phyloP scores from a whole-genome alignment of 768 basidiomycete genomes.

The Nevesoporus exiguus region DNA sequence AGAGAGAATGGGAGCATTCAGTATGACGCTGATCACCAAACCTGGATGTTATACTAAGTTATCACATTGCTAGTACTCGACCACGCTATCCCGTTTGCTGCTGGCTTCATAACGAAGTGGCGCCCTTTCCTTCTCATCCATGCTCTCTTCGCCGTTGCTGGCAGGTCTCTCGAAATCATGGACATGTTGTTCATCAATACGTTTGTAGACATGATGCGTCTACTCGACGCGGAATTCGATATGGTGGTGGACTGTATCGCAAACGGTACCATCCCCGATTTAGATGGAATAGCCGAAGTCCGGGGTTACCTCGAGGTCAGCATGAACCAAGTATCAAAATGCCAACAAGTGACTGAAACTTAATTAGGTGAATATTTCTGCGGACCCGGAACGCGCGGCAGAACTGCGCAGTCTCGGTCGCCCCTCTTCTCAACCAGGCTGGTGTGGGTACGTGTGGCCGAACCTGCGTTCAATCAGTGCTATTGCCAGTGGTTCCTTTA shows the following conservation, averaged over 20 bases:
- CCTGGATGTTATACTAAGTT: too few relatives aligned
- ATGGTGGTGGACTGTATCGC: slow-evolving; percentile 11
- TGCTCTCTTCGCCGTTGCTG: too few relatives aligned
- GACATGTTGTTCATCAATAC: slow-evolving; percentile 4
- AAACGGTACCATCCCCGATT: slow-evolving; percentile 8
- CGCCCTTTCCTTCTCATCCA: too few relatives aligned
- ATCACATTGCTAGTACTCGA: too few relatives aligned
- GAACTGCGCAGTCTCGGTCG: slow-evolving; percentile 13
- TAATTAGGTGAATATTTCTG: not conserved
- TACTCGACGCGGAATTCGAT: slow-evolving; percentile 10
- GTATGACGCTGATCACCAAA: too few relatives aligned
- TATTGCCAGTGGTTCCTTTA: slow-evolving; percentile 10
- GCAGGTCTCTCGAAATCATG: slow-evolving; percentile 4
- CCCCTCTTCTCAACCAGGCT: slow-evolving; percentile 8
- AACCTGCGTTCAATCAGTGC: slow-evolving; percentile 4
- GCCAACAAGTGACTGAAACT: not conserved
- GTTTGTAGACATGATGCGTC: slow-evolving; percentile 10
- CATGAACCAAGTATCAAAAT: not conserved
- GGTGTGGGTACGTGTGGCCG: slow-evolving; percentile 16
- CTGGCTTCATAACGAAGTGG: too few relatives aligned
- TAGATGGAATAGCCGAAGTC: slow-evolving; percentile 3
- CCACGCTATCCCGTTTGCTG: too few relatives aligned
- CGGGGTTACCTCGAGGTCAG: slow-evolving; percentile 2
- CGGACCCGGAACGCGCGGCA: slow-evolving; percentile 4
- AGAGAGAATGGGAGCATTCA: too few relatives aligned